Base-by-base conservation (phyloP, 208 protist species). In the Acanthamoeba culbertsoni region DNA sequence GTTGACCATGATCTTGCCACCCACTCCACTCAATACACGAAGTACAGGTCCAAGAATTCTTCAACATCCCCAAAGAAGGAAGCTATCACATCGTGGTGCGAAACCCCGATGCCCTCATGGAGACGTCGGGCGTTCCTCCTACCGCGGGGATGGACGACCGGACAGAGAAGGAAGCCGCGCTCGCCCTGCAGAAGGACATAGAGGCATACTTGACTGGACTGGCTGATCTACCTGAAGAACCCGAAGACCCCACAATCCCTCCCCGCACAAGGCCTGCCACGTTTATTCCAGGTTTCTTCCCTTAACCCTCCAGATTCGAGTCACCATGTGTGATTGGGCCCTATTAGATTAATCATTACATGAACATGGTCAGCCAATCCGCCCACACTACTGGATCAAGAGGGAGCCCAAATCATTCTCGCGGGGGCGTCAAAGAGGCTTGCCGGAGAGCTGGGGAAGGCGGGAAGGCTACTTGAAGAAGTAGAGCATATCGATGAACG, bases 51-150 rank as follows among this genome's bases (percentile, higher is more conserved):
- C 68, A 79, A 28, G 18, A 40, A 33, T 48, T 33, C 68, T 79
- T 79, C 42, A 79, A 79, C 68, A 79, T 79, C 12, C 68, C 68
- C 68, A 43, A 48, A 26, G 68, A 79, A 28, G 68, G 68, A 16
- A 48, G 37, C 68, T 79, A 79, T 28, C 68, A 79, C 42, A 43
- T 79, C 68, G 68, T 79, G 1, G 68, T 79, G 68, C 68, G 68
- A 20, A 48, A 79, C 35, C 63, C 63, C 12, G 55, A 62, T 18
- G 26, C 55, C 26, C 35, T 16, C 68, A 43, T 14, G 8, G 33
- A 79, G 37, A 40, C 20, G 37, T 20, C 26, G 2, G 37, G n/a
- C 35, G 37, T 40, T 26, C 28, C 59, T 12, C 68, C 68, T 28
- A 26, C 14, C 37, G 59, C 31, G 55, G 5, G 23, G 12, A 5